These are phyloP conservation scores for Boletus insuetus DNA, from an alignment of 768 basidiomycete genomes.

Conservation along the genomic window DNA sequence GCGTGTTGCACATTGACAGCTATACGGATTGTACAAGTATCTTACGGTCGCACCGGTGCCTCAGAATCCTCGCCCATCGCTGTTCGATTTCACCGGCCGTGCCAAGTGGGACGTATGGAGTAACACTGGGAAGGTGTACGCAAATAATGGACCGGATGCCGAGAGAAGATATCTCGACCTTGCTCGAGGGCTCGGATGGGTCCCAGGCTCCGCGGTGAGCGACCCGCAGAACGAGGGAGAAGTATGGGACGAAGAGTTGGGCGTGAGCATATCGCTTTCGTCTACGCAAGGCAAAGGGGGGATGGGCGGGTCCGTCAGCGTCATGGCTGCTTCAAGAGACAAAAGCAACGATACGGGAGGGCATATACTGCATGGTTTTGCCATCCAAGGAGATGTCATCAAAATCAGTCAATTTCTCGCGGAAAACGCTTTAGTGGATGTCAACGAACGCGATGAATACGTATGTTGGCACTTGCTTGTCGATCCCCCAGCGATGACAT, in stretches of 20 bases:
- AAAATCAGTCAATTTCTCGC: slow-evolving; percentile 45
- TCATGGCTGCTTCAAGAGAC: slow-evolving; percentile 42
- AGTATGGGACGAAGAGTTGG: slow-evolving; percentile 45
- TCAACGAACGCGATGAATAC: slow-evolving; percentile 69
- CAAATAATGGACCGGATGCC: slow-evolving; percentile 41
- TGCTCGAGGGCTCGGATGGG: slow-evolving; percentile 71
- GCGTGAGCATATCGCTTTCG: slow-evolving; percentile 22
- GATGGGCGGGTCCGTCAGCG: slow-evolving; percentile 64
- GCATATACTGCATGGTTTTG: slow-evolving; percentile 58
- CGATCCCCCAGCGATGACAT: slow-evolving; percentile 1
- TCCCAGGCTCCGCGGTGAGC: slow-evolving; percentile 29
- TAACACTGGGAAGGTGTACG: slow-evolving; percentile 47
- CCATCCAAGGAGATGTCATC: slow-evolving; percentile 53
- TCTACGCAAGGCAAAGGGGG: slow-evolving; percentile 30
- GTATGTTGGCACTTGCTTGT: slow-evolving; percentile 43
- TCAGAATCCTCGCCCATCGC: slow-evolving; percentile 56
- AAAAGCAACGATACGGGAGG: slow-evolving; percentile 40
- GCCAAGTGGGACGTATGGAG: slow-evolving; percentile 91
- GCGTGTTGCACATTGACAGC: slow-evolving; percentile 43
- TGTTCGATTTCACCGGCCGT: slow-evolving; percentile 76
- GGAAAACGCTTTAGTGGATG: slow-evolving; percentile 39
- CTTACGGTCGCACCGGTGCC: slow-evolving; percentile 60
- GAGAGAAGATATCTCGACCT: slow-evolving; percentile 68
- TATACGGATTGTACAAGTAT: slow-evolving; percentile 85
- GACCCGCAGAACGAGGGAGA: slow-evolving; percentile 25